phyloP scores from a whole-genome alignment of 2,329 filamentous ascomycete species.

The Aureobasidium sp. region DNA sequence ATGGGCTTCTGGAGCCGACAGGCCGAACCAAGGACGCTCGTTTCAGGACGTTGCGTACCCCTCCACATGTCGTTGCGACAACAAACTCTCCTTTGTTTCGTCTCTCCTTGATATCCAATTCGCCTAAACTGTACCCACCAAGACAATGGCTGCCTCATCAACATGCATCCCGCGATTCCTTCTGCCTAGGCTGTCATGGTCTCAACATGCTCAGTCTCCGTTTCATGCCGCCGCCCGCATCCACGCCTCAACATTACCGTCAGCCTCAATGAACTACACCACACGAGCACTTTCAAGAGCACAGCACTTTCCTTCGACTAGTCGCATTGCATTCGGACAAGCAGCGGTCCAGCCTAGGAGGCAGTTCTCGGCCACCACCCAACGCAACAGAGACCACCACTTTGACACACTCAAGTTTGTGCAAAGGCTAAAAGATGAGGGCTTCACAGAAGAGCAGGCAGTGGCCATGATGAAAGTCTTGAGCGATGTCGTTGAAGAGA shows the following conservation, averaged over 20 bases:
- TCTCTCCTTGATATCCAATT: background rate
- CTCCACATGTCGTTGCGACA: slow-evolving; percentile 8
- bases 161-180: slow-evolving; percentile 30
- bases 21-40: background rate
- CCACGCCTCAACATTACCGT: slow-evolving; percentile 2
- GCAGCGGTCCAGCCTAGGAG: slow-evolving; percentile 13
- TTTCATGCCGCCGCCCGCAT: background rate
- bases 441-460: slow-evolving; percentile 90
- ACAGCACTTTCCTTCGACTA: background rate
- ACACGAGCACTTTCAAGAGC: slow-evolving; percentile 2
- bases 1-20: background rate
- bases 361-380: slow-evolving; percentile 59
- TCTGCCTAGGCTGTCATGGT: slow-evolving; percentile 30
- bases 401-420: slow-evolving; percentile 99
- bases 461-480: slow-evolving; percentile 98
- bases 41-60: background rate
- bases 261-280: slow-evolving; percentile 11
- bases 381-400: slow-evolving; percentile 69
- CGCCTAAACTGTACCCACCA: background rate
- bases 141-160: slow-evolving; percentile 2
- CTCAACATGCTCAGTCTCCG: background rate
- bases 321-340: background rate
- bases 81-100: slow-evolving; percentile 12
- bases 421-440: slow-evolving; percentile 77
- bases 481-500: slow-evolving; percentile 95